A percentile compares a stretch with the other conserved stretches of the same genome.
phyloP scores from a whole-genome alignment of 2,329 filamentous ascomycete species.

The Nakataea oryzae region DNA sequence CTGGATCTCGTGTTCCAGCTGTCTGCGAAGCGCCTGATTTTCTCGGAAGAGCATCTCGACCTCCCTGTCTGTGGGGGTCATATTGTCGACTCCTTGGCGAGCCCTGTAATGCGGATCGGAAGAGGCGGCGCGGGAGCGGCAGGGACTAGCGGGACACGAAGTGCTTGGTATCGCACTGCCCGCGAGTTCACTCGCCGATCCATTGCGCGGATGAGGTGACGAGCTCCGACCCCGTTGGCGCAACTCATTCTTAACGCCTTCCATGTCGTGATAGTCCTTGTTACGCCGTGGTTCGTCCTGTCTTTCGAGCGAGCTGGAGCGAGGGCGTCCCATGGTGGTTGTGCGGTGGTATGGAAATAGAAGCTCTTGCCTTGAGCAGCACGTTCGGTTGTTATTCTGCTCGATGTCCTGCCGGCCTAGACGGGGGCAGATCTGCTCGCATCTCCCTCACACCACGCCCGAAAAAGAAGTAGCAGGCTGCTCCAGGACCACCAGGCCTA shows the following conservation, averaged over 20 bases:
- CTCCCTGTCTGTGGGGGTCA: not conserved
- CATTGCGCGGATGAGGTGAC: not conserved
- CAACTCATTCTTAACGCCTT: not conserved
- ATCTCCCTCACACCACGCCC: too few relatives aligned
- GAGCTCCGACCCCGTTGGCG: not conserved
- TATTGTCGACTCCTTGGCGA: not conserved
- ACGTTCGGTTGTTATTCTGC: too few relatives aligned
- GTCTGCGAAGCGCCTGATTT: slow-evolving; percentile 2
- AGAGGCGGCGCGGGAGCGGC: not conserved
- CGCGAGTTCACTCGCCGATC: too few relatives aligned
- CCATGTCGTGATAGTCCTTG: not conserved
- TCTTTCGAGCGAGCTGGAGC: not conserved
- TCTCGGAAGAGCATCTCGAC: not conserved
- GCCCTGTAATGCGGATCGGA: not conserved
- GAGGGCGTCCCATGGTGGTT: not conserved
- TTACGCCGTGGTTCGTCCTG: not conserved
- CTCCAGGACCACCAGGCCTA: too few relatives aligned
- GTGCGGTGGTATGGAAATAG: too few relatives aligned
- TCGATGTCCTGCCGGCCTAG: too few relatives aligned
- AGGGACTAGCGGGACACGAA: not conserved
- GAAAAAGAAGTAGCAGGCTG: too few relatives aligned
- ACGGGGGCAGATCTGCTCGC: too few relatives aligned
- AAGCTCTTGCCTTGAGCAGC: too few relatives aligned
- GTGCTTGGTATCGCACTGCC: too few relatives aligned
- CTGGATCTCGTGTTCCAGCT: slow-evolving; percentile 5